Percentiles rank a stretch among this genome's conserved stretches.
Evolutionary conservation across 345 rosid genomes (phyloP).

Genomic region (Leavenworthia alabamica): DNA sequence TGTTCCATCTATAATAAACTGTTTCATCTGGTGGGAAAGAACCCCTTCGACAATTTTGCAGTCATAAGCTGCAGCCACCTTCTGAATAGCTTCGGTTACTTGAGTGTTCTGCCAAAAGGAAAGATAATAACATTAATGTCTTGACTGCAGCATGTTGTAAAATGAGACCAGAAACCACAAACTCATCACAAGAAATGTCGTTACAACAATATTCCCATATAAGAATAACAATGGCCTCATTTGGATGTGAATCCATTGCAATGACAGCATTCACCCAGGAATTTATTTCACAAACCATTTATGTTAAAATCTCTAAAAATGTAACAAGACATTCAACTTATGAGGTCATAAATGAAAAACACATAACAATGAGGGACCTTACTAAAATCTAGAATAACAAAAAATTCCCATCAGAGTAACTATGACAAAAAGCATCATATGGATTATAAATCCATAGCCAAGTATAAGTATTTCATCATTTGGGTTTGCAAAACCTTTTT

Average conservation of each 20-base stretch:
- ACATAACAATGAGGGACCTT: background rate
- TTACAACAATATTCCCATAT: background rate
- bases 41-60: conserved; percentile 98
- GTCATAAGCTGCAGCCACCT: conserved; percentile 92
- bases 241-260: conserved; percentile 5
- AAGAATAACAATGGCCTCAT: background rate
- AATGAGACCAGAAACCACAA: background rate
- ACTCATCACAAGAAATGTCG: background rate
- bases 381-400: background rate
- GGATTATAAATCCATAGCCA: conserved; percentile 59
- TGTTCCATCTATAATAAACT: conserved; percentile 79
- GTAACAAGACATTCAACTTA: background rate
- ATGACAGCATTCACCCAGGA: background rate
- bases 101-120: conserved; percentile 68
- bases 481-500: conserved; percentile 29
- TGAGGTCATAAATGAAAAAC: background rate
- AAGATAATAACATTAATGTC: background rate
- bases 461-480: conserved; percentile 45
- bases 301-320: background rate
- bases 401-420: conserved; percentile 67
- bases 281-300: background rate
- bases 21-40: conserved; percentile 91
- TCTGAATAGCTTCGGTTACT: conserved; percentile 95
- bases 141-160: background rate
- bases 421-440: conserved; percentile 70